Evolutionary conservation across 305 asterid genomes (phyloP), one percentile per base, ranked within the genome.

Genomic region (Plantago lanceolata): DNA sequence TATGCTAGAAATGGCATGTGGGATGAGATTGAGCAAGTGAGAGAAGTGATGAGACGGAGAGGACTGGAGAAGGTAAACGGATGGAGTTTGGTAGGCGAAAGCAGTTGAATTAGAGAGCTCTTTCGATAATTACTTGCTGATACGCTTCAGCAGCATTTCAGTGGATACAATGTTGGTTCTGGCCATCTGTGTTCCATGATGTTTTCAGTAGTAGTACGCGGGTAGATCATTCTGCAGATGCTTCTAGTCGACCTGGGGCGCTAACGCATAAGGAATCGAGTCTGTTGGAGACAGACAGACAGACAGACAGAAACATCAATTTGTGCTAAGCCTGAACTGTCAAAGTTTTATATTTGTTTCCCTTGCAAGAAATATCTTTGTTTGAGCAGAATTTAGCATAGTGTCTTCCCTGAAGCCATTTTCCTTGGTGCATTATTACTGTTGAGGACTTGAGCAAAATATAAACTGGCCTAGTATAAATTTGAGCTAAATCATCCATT

Each of bases 1-100:
- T 92, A 81, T 70, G 97, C 94, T 40, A 78, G 71, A 77, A 79
- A 81, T 67, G 84, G 85, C 2, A 70, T 92, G 95, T 87, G 96
- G 98, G 74, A 66, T 73, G 97, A 84, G 78, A 85, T 87, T 65
- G 96, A 72, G 64, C 68, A 72, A 20, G 62, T 89, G 78, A 85
- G 98, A 73, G 86, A 80, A 65, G 47, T 64, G 26, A 84, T 85
- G 87, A 78, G 72, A 61, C 68, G 62, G 53, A 82, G 79, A 70
- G 96, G 91, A 15, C 31, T 87, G 72, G 78, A 77, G 87, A 89
- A 92, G 82, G 91, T 85, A 16, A 70, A 57, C 26, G 98, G 89
- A 65, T 68, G 83, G 84, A 87, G 96, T 75, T 78, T 73, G 71
- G 64, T 84, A 67, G 85, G 71, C 58, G 64, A 71, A 19, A 50